These are phyloP conservation scores for Oidiodendron maius DNA, from an alignment of 495 filamentous ascomycete genomes.

Conservation along the genomic window DNA sequence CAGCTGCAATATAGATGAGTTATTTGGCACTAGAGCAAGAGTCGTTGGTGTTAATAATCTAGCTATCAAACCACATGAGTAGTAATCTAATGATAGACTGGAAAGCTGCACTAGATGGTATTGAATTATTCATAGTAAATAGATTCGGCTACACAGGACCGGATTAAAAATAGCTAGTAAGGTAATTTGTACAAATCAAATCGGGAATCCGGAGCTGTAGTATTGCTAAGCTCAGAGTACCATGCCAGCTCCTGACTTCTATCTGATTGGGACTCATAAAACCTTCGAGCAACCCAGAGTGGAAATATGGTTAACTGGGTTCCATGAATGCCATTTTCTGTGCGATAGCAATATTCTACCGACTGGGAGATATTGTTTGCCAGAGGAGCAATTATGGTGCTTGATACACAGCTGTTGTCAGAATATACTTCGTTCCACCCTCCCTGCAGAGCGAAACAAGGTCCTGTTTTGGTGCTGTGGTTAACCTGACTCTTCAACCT, in stretches of 20 bases:
- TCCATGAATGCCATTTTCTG: neutral
- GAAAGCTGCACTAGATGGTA: too few species aligned
- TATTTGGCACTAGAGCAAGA: too few species aligned
- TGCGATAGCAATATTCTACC: neutral
- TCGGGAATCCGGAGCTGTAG: neutral
- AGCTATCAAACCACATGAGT: too few species aligned
- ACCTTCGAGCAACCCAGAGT: neutral
- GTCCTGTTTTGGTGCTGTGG: neutral
- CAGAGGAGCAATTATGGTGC: neutral
- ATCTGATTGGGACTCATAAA: neutral
- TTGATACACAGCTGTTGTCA: neutral
- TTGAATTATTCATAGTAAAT: too few species aligned
- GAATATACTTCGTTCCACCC: too few species aligned
- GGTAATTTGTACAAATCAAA: too few species aligned
- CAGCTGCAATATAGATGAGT: too few species aligned
- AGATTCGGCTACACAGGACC: too few species aligned
- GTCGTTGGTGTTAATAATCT: too few species aligned
- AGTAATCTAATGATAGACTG: too few species aligned
- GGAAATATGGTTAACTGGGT: slow-evolving; percentile 1
- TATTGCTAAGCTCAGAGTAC: neutral
- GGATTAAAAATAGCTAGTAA: too few species aligned
- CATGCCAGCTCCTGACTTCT: neutral
- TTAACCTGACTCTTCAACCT: neutral
- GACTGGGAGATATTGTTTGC: slow-evolving; percentile 2
- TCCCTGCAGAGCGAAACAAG: neutral